A percentile compares a stretch with the other conserved stretches of the same genome.
These are phyloP conservation scores for Capniomyces stellatus DNA, from an alignment of 371 early-diverging fungal species.

Conservation along the genomic window DNA sequence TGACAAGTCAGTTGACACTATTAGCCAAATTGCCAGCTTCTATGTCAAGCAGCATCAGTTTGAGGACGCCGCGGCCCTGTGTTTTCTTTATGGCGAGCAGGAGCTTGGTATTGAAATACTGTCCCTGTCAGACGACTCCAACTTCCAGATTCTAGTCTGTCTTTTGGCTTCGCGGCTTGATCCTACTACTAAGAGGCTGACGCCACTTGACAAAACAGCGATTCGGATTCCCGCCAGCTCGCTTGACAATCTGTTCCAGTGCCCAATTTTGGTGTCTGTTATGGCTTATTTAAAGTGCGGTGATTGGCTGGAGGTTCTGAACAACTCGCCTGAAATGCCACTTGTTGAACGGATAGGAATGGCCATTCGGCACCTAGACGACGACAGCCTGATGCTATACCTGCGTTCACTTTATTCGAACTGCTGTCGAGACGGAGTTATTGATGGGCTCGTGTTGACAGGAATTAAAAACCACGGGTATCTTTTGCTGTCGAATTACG, in stretches of 20 bases:
- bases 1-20: constrained; percentile 33
- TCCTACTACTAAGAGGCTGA: background rate
- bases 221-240: background rate
- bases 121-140: constrained; percentile 31
- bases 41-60: constrained; percentile 45
- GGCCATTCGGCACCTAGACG: constrained; percentile 35
- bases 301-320: constrained; percentile 15
- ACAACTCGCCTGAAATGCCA: constrained; percentile 17
- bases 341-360: constrained; percentile 31
- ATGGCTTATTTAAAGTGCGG: constrained; percentile 17
- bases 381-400: constrained; percentile 23
- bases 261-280: constrained; percentile 18
- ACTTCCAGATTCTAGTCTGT: constrained; percentile 12
- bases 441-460: constrained; percentile 34
- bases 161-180: background rate
- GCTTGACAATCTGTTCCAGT: constrained; percentile 6
- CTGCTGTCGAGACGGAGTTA: constrained; percentile 21
- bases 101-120: constrained; percentile 56
- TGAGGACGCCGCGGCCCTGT: constrained; percentile 71
- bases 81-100: constrained; percentile 60
- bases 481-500: constrained; percentile 45
- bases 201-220: constrained; percentile 7
- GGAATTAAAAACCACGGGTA: constrained; percentile 28
- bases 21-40: constrained; percentile 43
- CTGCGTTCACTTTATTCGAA: constrained; percentile 16